Conservation (phyloP, 768 basidiomycete genomes). For the Lyophyllum atratum region DNA sequence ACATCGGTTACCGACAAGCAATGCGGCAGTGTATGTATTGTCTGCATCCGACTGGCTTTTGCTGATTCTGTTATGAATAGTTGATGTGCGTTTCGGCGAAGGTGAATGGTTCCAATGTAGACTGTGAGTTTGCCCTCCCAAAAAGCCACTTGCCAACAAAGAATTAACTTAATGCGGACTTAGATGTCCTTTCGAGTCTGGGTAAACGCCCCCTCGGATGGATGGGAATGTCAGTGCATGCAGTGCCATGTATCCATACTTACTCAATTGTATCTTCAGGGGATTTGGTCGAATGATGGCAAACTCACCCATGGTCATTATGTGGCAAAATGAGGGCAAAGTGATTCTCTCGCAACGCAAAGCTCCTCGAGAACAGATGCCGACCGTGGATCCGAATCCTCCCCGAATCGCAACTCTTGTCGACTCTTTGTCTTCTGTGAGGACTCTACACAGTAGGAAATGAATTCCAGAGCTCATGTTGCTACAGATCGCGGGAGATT, state of each 20-base stretch:
- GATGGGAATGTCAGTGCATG: conserved; percentile 58
- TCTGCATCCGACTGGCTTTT: not conserved
- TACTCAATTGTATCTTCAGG: conserved; percentile 31
- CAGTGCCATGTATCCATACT: not conserved
- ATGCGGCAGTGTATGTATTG: conserved; percentile 22
- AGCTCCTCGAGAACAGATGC: conserved; percentile 54
- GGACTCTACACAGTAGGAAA: conserved; percentile 15
- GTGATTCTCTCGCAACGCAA: conserved; percentile 68
- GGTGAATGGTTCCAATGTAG: conserved; percentile 45
- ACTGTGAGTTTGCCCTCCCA: conserved; percentile 31
- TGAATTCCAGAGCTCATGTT: conserved; percentile 5
- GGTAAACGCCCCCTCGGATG: conserved; percentile 45
- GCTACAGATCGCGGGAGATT: conserved; percentile 39
- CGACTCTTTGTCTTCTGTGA: conserved; percentile 37
- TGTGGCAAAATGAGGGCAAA: conserved; percentile 69
- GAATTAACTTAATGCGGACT: not conserved
- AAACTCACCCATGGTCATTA: conserved; percentile 67
- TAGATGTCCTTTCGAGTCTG: conserved; percentile 52
- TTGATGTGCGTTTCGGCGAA: conserved; percentile 50
- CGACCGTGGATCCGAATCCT: conserved; percentile 54
- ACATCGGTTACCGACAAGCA: conserved; percentile 8
- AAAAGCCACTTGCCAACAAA: not conserved
- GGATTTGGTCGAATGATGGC: conserved; percentile 62
- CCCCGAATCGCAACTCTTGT: conserved; percentile 49
- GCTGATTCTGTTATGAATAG: conserved; percentile 24